phyloP scores from a whole-genome alignment of 768 basidiomycete genomes.

The Lactarius vividus region DNA sequence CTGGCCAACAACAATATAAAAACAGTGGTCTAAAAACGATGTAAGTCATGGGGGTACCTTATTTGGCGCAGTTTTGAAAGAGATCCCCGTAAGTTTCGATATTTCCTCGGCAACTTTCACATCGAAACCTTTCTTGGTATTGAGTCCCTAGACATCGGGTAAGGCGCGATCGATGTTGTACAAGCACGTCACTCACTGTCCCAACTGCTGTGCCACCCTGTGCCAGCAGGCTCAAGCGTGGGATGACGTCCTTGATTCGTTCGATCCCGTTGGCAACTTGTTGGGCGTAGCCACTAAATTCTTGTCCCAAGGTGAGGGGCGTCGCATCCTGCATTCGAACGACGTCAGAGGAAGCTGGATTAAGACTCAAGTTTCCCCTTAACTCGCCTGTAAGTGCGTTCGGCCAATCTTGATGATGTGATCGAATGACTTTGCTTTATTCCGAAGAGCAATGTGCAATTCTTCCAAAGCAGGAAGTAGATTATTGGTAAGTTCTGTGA shows the following conservation, averaged over 20 bases:
- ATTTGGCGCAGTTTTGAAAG: conserved; percentile 97
- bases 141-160: conserved; percentile 66
- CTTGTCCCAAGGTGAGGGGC: conserved; percentile 95
- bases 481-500: conserved; percentile 75
- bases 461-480: conserved; percentile 84
- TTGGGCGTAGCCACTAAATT: conserved; percentile 97
- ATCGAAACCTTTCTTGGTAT: conserved; percentile 96
- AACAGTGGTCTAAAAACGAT: neutral
- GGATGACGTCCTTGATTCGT: conserved; percentile 75
- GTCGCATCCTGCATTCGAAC: conserved; percentile 76
- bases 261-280: conserved; percentile 90
- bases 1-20: conserved; percentile 38
- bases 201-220: conserved; percentile 99
- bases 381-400: conserved; percentile 80
- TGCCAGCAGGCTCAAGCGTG: conserved; percentile 84
- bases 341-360: conserved; percentile 5
- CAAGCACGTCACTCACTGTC: conserved; percentile 58
- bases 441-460: conserved; percentile 79
- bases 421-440: conserved; percentile 80
- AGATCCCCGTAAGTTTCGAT: conserved; percentile 83
- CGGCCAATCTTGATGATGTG: conserved; percentile 98
- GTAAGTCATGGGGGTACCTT: conserved; percentile 53
- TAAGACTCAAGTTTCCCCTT: neutral
- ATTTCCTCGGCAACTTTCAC: conserved; percentile 91
- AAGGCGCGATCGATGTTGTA: conserved; percentile 4